A percentile compares a stretch with the other conserved stretches of the same genome.
Conservation (phyloP, 1,139 yeast species). For the Lodderomyces oxycetoniae region DNA sequence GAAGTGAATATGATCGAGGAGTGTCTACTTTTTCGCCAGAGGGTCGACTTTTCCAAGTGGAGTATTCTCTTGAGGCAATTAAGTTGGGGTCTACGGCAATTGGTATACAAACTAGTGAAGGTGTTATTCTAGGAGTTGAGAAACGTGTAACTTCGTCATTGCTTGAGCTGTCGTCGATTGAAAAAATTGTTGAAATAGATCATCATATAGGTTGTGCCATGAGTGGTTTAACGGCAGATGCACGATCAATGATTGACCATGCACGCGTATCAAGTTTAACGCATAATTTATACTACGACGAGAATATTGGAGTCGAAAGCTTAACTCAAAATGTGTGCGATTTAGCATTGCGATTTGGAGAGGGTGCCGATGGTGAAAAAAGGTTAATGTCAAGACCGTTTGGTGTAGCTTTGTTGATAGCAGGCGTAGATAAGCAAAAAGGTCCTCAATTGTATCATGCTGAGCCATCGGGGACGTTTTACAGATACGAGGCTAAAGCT, state of each 20-base stretch:
- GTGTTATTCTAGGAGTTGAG: conserved; percentile 94
- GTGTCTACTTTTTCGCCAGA: conserved; percentile 98
- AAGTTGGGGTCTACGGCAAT: conserved; percentile 96
- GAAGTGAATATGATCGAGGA: conserved; percentile 99
- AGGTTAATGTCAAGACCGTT: conserved; percentile 98
- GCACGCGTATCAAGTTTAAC: conserved; percentile 90
- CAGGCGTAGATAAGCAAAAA: conserved; percentile 87
- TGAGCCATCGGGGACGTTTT: conserved; percentile 98
- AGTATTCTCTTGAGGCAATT: conserved; percentile 95
- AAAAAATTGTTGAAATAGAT: conserved; percentile 93
- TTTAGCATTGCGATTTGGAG: conserved; percentile 94
- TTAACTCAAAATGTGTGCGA: conserved; percentile 97
- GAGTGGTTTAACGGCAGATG: conserved; percentile 98
- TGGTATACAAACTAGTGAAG: conserved; percentile 95
- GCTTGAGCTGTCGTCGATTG: conserved; percentile 88
- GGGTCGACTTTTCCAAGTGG: conserved; percentile 97
- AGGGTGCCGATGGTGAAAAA: conserved; percentile 97
- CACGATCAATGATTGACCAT: conserved; percentile 97
- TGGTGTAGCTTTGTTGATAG: conserved; percentile 95
- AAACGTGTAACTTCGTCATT: conserved; percentile 92
- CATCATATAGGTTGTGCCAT: conserved; percentile 96
- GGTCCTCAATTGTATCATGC: conserved; percentile 98
- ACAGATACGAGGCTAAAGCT: conserved; percentile 96
- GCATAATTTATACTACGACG: conserved; percentile 88
- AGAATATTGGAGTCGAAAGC: conserved; percentile 86